Base-by-base conservation (phyloP, 2,329 filamentous ascomycete genomes). In the Ceratocystis albifundus region DNA sequence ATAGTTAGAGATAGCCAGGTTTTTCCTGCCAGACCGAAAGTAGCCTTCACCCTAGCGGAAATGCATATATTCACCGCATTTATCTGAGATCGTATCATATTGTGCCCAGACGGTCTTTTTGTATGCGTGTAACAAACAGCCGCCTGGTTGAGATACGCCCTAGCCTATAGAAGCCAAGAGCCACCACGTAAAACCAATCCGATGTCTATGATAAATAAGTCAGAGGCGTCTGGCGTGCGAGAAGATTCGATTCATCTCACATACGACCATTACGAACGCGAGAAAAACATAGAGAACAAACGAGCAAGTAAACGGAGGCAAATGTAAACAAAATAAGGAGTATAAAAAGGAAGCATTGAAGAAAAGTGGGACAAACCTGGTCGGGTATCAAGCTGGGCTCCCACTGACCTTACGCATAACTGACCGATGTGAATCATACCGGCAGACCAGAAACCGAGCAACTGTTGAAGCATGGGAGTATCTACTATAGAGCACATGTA, bases 201-300 rank as follows among this genome's bases (percentile, higher is more conserved):
- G 17, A 30, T 59, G 53, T 59, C 53, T 59, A 28, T 59, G 53
- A 59, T 30, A 32, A 59, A 59, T 59, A 59, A 59, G 53, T 59
- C 53, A 59, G 53, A 59, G 53, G 53, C 53, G 53, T 30, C 17
- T 57, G 22, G 25, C 15, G 5, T n/a, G 53, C 32, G 22, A 12
- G 4, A 15, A 25, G 1, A 12, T 15, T 25, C 25, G n/a, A 5
- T 25, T 25, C 12, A 15, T 25, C 22, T 55, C 22, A 4, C 15
- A 30, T 36, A 15, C 32, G 3, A 4, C 53, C 5, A 59, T 32
- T 3, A 59, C 1, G 17, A 59, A 5, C 53, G 53, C 28, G 7
- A 59, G n/a, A 17, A 20, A 15, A 10, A 6, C 28, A 59, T 15
- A 8, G 15, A 17, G n/a, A 59, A 59, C 2, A 59, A 59, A 36